Percentiles rank a stretch among this genome's conserved stretches.
Evolutionary conservation across 2,329 filamentous ascomycete species (phyloP).

Genomic region (Beauveria varroae): DNA sequence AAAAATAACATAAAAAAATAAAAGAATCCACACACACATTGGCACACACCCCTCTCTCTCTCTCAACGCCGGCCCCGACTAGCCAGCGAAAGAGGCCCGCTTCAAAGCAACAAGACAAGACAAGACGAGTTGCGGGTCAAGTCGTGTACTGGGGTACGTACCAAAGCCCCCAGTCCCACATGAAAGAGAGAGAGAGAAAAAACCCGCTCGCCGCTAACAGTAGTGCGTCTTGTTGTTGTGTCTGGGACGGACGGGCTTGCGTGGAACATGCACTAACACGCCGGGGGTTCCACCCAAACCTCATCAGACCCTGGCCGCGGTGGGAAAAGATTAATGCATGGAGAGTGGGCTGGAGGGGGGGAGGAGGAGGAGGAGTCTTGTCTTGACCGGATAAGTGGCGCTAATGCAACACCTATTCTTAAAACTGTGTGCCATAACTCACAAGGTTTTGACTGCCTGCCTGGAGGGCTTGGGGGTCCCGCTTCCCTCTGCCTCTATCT

Average conservation of each 20-base stretch:
- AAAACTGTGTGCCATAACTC: slow-evolving; percentile 26
- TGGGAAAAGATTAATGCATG: slow-evolving; percentile 10
- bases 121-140: background rate
- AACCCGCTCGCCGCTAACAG: background rate
- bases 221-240: slow-evolving; percentile 6
- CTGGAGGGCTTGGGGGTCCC: too few species aligned
- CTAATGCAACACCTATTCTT: slow-evolving; percentile 39
- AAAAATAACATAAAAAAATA: background rate
- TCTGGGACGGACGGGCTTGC: slow-evolving; percentile 27
- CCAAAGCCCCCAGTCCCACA: slow-evolving; percentile 4
- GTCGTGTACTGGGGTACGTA: slow-evolving; percentile 16
- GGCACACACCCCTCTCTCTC: background rate
- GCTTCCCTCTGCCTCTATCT: background rate
- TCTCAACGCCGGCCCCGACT: slow-evolving; percentile 8
- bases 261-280: slow-evolving; percentile 27
- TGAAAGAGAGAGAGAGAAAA: background rate
- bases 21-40: background rate
- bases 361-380: background rate
- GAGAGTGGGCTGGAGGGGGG: background rate
- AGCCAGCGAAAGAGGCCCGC: slow-evolving; percentile 16
- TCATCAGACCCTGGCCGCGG: slow-evolving; percentile 23
- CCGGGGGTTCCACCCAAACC: slow-evolving; percentile 18
- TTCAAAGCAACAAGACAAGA: slow-evolving; percentile 12
- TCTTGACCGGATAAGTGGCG: slow-evolving; percentile 11
- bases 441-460: slow-evolving; percentile 16